phyloP scores from a whole-genome alignment of 2,329 filamentous ascomycete species.

The Claviceps spartinae region DNA sequence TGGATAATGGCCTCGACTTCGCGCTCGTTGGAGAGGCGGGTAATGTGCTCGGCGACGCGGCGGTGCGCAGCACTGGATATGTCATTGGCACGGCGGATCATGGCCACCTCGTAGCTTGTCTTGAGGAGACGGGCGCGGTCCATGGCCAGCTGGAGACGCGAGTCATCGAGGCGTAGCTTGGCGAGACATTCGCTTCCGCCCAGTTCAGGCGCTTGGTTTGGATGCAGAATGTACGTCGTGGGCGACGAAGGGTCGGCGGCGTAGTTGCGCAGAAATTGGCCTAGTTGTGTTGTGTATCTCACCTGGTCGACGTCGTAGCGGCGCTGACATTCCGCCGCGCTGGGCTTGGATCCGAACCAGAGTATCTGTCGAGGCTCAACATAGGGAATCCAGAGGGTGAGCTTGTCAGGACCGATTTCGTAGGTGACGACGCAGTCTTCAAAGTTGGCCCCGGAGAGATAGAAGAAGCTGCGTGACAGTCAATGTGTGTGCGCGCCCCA shows the following conservation, averaged over 20 bases:
- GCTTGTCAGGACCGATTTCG: constrained; percentile 42
- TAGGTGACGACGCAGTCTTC: constrained; percentile 43
- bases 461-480: constrained; percentile 36
- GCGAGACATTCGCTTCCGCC: constrained; percentile 2
- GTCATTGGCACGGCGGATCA: constrained; percentile 68
- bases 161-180: constrained; percentile 31
- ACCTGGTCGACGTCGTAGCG: constrained; percentile 60
- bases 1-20: constrained; percentile 72
- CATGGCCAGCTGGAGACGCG: constrained; percentile 54
- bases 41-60: constrained; percentile 52
- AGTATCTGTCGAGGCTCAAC: constrained; percentile 48
- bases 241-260: constrained; percentile 26
- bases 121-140: constrained; percentile 73
- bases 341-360: constrained; percentile 50
- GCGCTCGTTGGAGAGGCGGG: constrained; percentile 57
- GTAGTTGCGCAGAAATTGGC: constrained; percentile 26
- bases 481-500: background rate
- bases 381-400: constrained; percentile 62
- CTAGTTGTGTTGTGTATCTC: constrained; percentile 42
- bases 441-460: constrained; percentile 41
- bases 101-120: constrained; percentile 68
- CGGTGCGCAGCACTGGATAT: constrained; percentile 69
- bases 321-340: constrained; percentile 44
- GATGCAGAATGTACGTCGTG: constrained; percentile 32
- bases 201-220: constrained; percentile 24